phyloP scores from a whole-genome alignment of 176 grass and related monocot genomes.

The Juncus inflexus region DNA sequence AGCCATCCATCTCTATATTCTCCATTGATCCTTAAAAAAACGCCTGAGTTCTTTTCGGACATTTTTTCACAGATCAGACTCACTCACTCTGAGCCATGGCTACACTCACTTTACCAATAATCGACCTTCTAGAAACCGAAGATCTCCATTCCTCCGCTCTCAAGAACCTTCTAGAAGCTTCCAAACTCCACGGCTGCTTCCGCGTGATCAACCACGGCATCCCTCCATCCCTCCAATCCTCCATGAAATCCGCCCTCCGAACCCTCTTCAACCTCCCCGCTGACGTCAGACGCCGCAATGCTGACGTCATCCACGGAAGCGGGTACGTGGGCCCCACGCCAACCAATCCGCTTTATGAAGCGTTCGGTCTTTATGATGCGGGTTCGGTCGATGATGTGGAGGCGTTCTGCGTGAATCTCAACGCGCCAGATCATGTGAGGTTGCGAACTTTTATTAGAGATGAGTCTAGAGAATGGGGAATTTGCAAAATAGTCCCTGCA shows the following conservation, averaged over 20 bases:
- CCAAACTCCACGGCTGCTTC: constrained; percentile 32
- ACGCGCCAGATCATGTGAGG: constrained; percentile 41
- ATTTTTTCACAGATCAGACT: too few relatives aligned
- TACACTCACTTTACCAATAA: not conserved
- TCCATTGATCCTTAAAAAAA: too few relatives aligned
- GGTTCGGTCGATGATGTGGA: constrained; percentile 46
- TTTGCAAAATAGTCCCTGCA: not conserved
- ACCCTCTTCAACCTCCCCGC: constrained; percentile 71
- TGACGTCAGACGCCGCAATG: constrained; percentile 63
- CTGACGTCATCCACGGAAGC: constrained; percentile 54
- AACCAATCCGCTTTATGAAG: constrained; percentile 60
- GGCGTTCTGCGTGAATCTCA: constrained; percentile 57
- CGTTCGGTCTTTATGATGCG: constrained; percentile 61
- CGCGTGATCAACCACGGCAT: constrained; percentile 55
- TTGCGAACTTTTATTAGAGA: not conserved
- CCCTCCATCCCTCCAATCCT: constrained; percentile 41
- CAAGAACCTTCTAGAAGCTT: constrained; percentile 19
- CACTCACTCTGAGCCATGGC: constrained; percentile 13
- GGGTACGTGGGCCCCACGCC: constrained; percentile 53
- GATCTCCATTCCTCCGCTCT: not conserved
- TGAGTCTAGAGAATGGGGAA: not conserved
- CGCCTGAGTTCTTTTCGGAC: too few relatives aligned
- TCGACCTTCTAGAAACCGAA: not conserved
- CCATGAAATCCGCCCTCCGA: constrained; percentile 67
- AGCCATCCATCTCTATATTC: too few relatives aligned